These are phyloP conservation scores for Sugiyamaella grinbergsii DNA, from an alignment of 1,139 yeast species.

Conservation along the genomic window DNA sequence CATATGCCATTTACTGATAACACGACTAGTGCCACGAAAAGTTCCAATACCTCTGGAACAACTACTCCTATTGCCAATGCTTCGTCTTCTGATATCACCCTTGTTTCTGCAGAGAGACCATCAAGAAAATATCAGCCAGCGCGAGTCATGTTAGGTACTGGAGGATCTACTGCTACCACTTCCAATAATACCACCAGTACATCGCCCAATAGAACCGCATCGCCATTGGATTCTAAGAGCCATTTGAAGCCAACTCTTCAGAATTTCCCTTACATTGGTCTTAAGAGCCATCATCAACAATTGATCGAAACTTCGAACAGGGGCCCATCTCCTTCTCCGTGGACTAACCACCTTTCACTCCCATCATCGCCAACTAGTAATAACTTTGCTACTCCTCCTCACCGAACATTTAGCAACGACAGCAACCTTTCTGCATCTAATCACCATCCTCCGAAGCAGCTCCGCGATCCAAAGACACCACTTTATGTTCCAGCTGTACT, in stretches of 20 bases:
- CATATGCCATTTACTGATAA: conserved; percentile 39
- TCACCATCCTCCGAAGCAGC: conserved; percentile 38
- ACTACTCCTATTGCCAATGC: conserved; percentile 6
- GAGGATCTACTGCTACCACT: conserved; percentile 10
- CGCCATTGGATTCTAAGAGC: conserved; percentile 4
- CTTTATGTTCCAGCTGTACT: conserved; percentile 89
- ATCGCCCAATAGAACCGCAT: conserved; percentile 11
- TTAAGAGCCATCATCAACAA: conserved; percentile 1
- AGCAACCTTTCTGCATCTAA: conserved; percentile 9
- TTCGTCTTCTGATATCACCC: conserved; percentile 11
- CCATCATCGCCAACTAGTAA: conserved; percentile 28
- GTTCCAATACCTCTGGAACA: not conserved
- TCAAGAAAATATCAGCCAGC: conserved; percentile 21
- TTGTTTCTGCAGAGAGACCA: conserved; percentile 7
- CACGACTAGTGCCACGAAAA: conserved; percentile 3
- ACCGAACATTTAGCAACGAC: conserved; percentile 19
- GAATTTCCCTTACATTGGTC: conserved; percentile 22
- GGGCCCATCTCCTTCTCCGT: conserved; percentile 17
- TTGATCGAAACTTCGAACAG: conserved; percentile 8
- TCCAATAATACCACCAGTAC: conserved; percentile 15
- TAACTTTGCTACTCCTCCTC: conserved; percentile 18
- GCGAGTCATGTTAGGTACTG: conserved; percentile 18
- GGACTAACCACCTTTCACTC: conserved; percentile 21
- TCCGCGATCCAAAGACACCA: conserved; percentile 67
- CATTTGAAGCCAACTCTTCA: conserved; percentile 1